A percentile compares a stretch with the other conserved stretches of the same genome.
Evolutionary conservation across 768 basidiomycete genomes (phyloP).

Genomic region (Favolaschia claudopus): DNA sequence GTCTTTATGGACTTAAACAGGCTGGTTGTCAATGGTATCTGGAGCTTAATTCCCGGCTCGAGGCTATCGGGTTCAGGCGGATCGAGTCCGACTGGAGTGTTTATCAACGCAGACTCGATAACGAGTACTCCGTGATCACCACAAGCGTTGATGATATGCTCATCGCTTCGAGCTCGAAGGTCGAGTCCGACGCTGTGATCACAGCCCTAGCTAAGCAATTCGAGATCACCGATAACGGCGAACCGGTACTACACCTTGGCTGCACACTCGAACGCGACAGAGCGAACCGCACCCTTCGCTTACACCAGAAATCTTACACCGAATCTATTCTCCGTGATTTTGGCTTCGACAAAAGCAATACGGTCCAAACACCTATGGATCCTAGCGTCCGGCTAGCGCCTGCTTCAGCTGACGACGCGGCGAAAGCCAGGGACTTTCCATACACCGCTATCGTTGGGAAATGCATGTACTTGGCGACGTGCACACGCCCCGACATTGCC

Average conservation of each 20-base stretch:
- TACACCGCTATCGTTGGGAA: constrained; percentile 23
- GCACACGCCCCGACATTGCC: background rate
- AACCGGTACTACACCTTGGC: background rate
- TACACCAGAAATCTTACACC: constrained; percentile 10
- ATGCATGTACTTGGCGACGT: constrained; percentile 26
- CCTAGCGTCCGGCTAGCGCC: background rate
- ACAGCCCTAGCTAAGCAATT: no score
- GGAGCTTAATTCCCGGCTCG: background rate
- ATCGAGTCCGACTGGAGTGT: constrained; percentile 4
- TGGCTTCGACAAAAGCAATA: constrained; percentile 8
- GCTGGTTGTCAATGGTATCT: constrained; percentile 10
- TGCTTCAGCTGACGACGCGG: background rate
- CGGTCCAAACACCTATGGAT: constrained; percentile 22
- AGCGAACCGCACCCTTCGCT: background rate
- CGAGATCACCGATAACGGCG: no score
- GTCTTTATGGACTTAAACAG: constrained; percentile 2
- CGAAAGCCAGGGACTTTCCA: background rate
- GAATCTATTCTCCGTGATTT: constrained; percentile 20
- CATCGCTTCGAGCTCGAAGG: background rate
- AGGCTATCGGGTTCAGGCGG: background rate
- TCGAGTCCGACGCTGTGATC: no score
- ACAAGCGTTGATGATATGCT: no score
- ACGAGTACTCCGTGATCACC: background rate
- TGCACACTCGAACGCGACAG: constrained; percentile 2
- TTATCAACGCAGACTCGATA: constrained; percentile 13